Conservation (phyloP, 2,329 filamentous ascomycete species). For the Fusarium chuoi region DNA sequence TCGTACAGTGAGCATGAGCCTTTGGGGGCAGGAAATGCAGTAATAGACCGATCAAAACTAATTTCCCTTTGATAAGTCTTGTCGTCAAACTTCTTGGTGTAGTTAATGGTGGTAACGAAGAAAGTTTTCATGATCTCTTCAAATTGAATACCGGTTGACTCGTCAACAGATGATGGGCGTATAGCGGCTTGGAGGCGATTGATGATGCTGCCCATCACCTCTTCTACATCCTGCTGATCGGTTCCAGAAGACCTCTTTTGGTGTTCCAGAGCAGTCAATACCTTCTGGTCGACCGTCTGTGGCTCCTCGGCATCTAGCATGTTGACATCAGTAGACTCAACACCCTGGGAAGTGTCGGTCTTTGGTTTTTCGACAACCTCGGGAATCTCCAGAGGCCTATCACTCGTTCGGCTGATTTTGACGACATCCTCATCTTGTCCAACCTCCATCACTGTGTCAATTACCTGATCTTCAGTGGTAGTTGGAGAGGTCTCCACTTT, state of each 20-base stretch:
- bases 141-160: constrained; percentile 76
- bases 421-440: constrained; percentile 22
- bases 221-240: constrained; percentile 93
- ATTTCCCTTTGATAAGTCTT: constrained; percentile 56
- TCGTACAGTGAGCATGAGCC: constrained; percentile 76
- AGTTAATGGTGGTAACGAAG: constrained; percentile 70
- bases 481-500: constrained; percentile 43
- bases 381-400: background rate
- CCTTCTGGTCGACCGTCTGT: constrained; percentile 57
- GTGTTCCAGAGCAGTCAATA: constrained; percentile 58
- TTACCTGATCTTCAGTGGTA: constrained; percentile 37
- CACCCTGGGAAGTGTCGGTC: background rate
- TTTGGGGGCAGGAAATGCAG: constrained; percentile 65
- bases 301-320: constrained; percentile 48
- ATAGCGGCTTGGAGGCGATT: constrained; percentile 93
- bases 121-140: constrained; percentile 81
- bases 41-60: constrained; percentile 70
- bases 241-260: constrained; percentile 61
- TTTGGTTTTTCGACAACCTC: constrained; percentile 11
- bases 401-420: constrained; percentile 6
- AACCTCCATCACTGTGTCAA: constrained; percentile 40
- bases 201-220: constrained; percentile 93
- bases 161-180: constrained; percentile 70
- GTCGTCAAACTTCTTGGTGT: constrained; percentile 64
- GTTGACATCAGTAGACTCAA: constrained; percentile 33